phyloP scores from a whole-genome alignment of 352 stramenopile genomes.

The Globisporangium apiculatum region DNA sequence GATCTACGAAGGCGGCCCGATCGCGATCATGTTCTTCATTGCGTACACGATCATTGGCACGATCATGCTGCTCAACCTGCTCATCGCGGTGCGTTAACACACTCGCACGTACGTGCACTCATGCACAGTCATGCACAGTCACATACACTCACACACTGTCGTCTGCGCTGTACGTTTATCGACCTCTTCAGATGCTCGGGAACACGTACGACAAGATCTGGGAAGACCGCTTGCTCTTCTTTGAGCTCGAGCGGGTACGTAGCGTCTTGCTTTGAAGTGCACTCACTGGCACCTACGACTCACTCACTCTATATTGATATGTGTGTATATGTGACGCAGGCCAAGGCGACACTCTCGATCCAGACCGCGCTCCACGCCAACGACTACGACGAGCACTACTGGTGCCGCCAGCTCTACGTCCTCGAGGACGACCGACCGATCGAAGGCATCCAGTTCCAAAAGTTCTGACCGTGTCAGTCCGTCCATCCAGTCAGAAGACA shows the following conservation, averaged over 20 bases:
- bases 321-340: constrained; percentile 16
- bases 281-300: background rate
- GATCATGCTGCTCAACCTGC: constrained; percentile 77
- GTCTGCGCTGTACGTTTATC: background rate
- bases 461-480: constrained; percentile 27
- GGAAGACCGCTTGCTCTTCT: constrained; percentile 76
- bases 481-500: constrained; percentile 10
- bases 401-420: constrained; percentile 66
- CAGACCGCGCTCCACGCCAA: constrained; percentile 60
- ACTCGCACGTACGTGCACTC: no score
- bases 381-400: constrained; percentile 65
- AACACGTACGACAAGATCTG: constrained; percentile 85
- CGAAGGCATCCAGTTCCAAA: constrained; percentile 71
- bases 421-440: constrained; percentile 71
- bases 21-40: constrained; percentile 69
- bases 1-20: constrained; percentile 60
- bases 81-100: constrained; percentile 46
- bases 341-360: constrained; percentile 71
- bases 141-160: background rate
- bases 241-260: constrained; percentile 67
- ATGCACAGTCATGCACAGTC: no score
- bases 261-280: background rate
- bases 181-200: constrained; percentile 54
- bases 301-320: no score
- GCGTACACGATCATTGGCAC: constrained; percentile 68